Evolutionary conservation across 2,329 filamentous ascomycete species (phyloP), one percentile per base, ranked within the genome.

Genomic region (Nemania serpens): DNA sequence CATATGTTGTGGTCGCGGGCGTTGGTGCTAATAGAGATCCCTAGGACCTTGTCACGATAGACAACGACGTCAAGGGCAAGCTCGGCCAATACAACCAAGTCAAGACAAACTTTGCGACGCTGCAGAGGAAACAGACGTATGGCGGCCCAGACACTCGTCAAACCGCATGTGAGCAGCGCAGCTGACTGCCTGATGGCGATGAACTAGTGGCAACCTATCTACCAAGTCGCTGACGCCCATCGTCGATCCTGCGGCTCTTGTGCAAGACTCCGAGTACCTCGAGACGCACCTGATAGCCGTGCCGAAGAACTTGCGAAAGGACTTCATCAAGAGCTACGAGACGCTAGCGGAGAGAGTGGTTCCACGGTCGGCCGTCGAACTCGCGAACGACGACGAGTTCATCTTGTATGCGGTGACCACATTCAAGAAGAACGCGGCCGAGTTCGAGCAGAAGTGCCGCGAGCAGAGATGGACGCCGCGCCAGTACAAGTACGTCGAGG

Each of bases 51-150:
- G 84, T 88, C 63, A 95, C 91, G 58, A 92, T 96, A 73, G 95
- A 99, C 81, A 97, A 93, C 75, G 95, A 98, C 75, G 91, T 98
- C 77, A 96, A 96, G 76, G 84, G 86, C 72, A 98, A 98, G 77
- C 93, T 94, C 80, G 91, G 86, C 75, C 93, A 97, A 78, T 97
- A 98, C 82, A 97, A 94, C 79, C 84, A 89, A 64, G 87, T 94
- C 73, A 97, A 96, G 80, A 90, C 91, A 55, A 94, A 88, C 66
- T 85, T 97, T 46, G 87, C 90, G 34, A 81, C 89, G 20, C 81
- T 97, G 53, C 89, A 97, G 76, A 87, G 94, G 69, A 93, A 90
- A 77, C 93, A 97, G 78, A 96, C 91, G 90, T 93, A 78, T 71
- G 86, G 69, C 52, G 22, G 48, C 50, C 59, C n/a, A 53, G 49